phyloP scores from a whole-genome alignment of 345 rosid genomes.

The Arabidopsis arenosa region DNA sequence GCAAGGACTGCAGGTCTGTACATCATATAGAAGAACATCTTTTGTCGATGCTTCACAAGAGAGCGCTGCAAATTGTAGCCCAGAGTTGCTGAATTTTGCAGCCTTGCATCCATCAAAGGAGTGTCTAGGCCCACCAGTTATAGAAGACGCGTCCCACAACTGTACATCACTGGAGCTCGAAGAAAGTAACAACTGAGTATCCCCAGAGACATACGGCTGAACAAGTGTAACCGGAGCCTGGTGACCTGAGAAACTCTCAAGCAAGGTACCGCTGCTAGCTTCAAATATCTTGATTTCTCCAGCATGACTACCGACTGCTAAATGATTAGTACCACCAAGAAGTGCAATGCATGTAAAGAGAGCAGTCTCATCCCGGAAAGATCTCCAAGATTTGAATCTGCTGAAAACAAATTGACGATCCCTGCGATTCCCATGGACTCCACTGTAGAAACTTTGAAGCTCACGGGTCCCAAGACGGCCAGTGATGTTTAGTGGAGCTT shows the following conservation, averaged over 20 bases:
- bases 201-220: constrained; percentile 69
- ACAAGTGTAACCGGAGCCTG: constrained; percentile 75
- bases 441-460: constrained; percentile 73
- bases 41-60: constrained; percentile 60
- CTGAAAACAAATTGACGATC: constrained; percentile 97
- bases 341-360: constrained; percentile 83
- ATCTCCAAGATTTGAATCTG: constrained; percentile 93
- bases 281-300: constrained; percentile 87
- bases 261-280: constrained; percentile 63
- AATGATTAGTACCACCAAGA: constrained; percentile 74
- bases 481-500: constrained; percentile 88
- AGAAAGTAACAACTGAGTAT: constrained; percentile 77
- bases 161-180: constrained; percentile 85
- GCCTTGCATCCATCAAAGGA: constrained; percentile 85
- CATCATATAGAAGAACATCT: constrained; percentile 88
- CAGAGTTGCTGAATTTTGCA: constrained; percentile 89
- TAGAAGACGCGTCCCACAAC: constrained; percentile 83
- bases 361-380: constrained; percentile 88
- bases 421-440: constrained; percentile 91
- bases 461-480: constrained; percentile 89
- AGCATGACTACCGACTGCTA: constrained; percentile 90
- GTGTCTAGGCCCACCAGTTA: constrained; percentile 72
- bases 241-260: constrained; percentile 82
- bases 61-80: constrained; percentile 72
- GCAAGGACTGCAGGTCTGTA: constrained; percentile 62